phyloP scores from a whole-genome alignment of 805 yeast genomes.

The Komagataella populi region DNA sequence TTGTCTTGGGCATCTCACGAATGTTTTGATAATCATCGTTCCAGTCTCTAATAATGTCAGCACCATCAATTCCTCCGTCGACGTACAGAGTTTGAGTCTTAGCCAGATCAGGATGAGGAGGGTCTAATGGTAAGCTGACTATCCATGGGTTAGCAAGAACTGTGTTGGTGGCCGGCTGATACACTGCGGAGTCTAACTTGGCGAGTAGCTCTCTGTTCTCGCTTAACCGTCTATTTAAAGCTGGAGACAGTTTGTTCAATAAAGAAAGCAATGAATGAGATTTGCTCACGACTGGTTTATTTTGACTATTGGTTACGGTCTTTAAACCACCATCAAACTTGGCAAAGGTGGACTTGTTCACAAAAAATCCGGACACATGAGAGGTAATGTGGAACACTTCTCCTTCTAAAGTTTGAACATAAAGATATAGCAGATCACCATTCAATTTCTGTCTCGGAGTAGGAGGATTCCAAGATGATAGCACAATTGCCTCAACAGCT shows the following conservation, averaged over 20 bases:
- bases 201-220: constrained; percentile 33
- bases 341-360: constrained; percentile 52
- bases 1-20: constrained; percentile 49
- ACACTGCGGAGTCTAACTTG: constrained; percentile 21
- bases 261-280: constrained; percentile 45
- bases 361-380: constrained; percentile 65
- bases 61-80: constrained; percentile 45
- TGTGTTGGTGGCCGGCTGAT: constrained; percentile 29
- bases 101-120: constrained; percentile 37
- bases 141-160: constrained; percentile 71
- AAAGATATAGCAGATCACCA: constrained; percentile 76
- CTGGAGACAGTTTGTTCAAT: constrained; percentile 51
- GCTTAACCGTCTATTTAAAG: constrained; percentile 37
- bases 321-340: constrained; percentile 56
- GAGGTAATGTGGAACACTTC: constrained; percentile 72
- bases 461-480: constrained; percentile 84
- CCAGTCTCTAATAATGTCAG: constrained; percentile 59
- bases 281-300: constrained; percentile 10
- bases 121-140: constrained; percentile 19
- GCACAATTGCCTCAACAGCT: constrained; percentile 40
- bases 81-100: constrained; percentile 44
- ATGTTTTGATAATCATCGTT: constrained; percentile 83
- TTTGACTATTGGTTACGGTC: constrained; percentile 9
- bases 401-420: constrained; percentile 66
- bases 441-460: constrained; percentile 42